Evolutionary conservation across 1,284 basidiomycete species (phyloP), one percentile per base, ranked within the genome.

Genomic region (Sporisorium graminicola): DNA sequence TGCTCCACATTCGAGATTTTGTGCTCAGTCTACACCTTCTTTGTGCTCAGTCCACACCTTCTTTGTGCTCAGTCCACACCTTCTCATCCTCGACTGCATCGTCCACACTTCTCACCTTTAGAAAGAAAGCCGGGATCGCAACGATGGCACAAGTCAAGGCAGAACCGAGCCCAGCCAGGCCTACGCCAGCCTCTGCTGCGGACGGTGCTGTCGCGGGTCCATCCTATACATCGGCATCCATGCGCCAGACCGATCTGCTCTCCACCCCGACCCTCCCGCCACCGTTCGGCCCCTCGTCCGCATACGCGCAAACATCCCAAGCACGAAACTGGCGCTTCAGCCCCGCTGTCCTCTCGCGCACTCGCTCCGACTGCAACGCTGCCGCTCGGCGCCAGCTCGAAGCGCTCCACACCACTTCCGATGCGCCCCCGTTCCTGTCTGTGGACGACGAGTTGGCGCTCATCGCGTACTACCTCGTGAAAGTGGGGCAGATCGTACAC

Each of bases 381-480:
- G 59, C 71, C 4, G 74, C 79, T 2, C 56, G 65, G 0, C 40
- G 24, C 5, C 53, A 68, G 3, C 62, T 80, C 18, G 20, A 40
- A 14, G 9, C 58, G 13, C 60, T 62, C n/a, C 51, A 63, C 31
- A 40, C 58, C 3, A 35, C 56, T 13, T 18, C 42, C 46, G 44
- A 18, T 5, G 10, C 49, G 88, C 66, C 12, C 89, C 90, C 2
- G n/a, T 95, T 95, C 84, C 88, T 95, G 22, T 89, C 87, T 29
- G 90, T 93, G 1, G 88, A 91, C 29, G 97, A 99, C 86, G 97
- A 99, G 85, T 89, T 91, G 40, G 88, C 93, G 6, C 90, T 99
- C 22, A 93, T 98, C 37, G 92, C 92, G 73, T 91, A 95, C 77
- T 99, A 99, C 87, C 88, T 93, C 65, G 89, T 90, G 52, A 95